Evolutionary conservation across 441 rosid species (phyloP).

Genomic region (Gossypium davidsonii): DNA sequence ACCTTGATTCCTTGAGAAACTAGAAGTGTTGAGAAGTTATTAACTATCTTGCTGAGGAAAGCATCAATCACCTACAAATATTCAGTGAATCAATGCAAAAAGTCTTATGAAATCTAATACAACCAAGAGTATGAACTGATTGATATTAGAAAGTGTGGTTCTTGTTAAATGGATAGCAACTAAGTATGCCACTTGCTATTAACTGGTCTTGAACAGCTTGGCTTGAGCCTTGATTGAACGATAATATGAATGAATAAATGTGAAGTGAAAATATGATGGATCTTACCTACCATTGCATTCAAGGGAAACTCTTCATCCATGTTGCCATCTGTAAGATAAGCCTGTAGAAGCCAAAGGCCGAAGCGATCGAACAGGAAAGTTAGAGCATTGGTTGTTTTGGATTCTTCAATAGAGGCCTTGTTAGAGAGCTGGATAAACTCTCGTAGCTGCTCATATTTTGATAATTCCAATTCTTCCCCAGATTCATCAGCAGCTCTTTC

Average conservation of each 20-base stretch:
- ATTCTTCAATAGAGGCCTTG: conserved; percentile 67
- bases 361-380: conserved; percentile 84
- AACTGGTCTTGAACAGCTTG: not conserved
- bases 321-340: conserved; percentile 62
- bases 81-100: conserved; percentile 6
- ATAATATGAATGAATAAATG: not conserved
- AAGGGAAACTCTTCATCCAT: conserved; percentile 54
- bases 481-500: conserved; percentile 85
- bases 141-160: not conserved
- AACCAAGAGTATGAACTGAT: not conserved
- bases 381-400: conserved; percentile 58
- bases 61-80: conserved; percentile 65
- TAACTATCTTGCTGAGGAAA: conserved; percentile 73
- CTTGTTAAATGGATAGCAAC: not conserved
- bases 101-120: conserved; percentile 6
- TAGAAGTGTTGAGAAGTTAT: conserved; percentile 76
- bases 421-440: conserved; percentile 83
- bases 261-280: conserved; percentile 11
- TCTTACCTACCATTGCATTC: conserved; percentile 94
- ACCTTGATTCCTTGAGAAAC: conserved; percentile 93
- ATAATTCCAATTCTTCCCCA: conserved; percentile 71
- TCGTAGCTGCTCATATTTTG: conserved; percentile 73
- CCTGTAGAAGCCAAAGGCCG: conserved; percentile 69
- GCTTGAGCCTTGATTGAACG: not conserved
- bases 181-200: not conserved